Evolutionary conservation across 805 yeast genomes (phyloP).

Genomic region (Zygoascus tannicola): DNA sequence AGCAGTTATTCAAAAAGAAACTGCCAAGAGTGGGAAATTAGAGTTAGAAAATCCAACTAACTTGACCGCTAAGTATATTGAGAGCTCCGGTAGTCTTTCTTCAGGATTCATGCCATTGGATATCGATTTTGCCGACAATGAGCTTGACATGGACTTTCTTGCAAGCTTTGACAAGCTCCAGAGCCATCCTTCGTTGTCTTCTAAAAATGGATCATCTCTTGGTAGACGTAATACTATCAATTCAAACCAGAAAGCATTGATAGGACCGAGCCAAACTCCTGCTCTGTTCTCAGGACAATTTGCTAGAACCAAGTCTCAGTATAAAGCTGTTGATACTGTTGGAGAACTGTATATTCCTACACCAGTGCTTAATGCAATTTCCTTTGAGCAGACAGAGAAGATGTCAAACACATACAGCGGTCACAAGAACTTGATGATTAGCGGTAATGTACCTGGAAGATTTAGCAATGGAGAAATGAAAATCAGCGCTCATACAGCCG

Average conservation of each 20-base stretch:
- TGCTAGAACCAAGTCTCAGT: conserved; percentile 3
- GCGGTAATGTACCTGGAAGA: background rate
- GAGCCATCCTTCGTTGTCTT: conserved; percentile 6
- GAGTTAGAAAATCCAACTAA: background rate
- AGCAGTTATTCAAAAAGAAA: background rate
- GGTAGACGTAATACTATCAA: conserved; percentile 16
- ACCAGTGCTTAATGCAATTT: conserved; percentile 6
- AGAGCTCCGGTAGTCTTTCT: background rate
- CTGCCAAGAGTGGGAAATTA: no score
- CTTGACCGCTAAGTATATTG: background rate
- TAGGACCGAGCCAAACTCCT: conserved; percentile 10
- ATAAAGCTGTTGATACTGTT: background rate
- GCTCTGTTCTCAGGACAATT: conserved; percentile 3
- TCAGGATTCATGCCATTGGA: background rate
- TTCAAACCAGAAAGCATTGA: conserved; percentile 9
- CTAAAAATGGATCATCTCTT: conserved; percentile 8
- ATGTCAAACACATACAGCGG: background rate
- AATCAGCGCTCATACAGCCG: background rate
- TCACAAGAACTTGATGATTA: background rate
- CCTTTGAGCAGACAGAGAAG: background rate
- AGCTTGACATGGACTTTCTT: conserved; percentile 14
- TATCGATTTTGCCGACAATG: conserved; percentile 1
- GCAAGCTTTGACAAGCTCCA: conserved; percentile 11
- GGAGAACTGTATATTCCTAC: conserved; percentile 4
- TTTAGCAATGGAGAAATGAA: no score